Evolutionary conservation across 371 early-diverging fungal genomes (phyloP).

Genomic region (Mucor lusitanicus): DNA sequence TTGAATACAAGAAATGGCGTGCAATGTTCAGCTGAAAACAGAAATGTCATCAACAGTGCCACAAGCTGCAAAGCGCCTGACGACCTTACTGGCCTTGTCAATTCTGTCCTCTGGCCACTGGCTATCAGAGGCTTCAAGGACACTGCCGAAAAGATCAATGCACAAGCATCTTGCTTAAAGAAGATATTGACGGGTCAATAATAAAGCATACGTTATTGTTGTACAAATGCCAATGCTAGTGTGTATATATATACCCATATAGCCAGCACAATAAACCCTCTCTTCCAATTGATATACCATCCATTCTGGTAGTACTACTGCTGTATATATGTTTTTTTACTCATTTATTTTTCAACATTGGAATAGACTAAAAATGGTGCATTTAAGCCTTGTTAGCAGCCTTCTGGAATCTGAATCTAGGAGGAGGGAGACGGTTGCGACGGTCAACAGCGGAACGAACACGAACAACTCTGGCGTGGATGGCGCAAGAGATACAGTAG

Average conservation of each 20-base stretch:
- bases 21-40: not conserved
- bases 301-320: no score
- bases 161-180: not conserved
- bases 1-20: not conserved
- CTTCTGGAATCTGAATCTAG: conserved; percentile 81
- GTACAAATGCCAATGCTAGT: not conserved
- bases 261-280: not conserved
- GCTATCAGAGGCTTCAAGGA: not conserved
- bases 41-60: not conserved
- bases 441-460: conserved; percentile 92
- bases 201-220: not conserved
- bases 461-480: conserved; percentile 97
- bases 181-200: not conserved
- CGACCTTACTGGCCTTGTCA: not conserved
- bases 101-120: not conserved
- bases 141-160: not conserved
- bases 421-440: conserved; percentile 93
- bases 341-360: not conserved
- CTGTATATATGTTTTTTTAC: not conserved
- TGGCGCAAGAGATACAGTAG: conserved; percentile 99
- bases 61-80: not conserved
- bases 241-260: not conserved
- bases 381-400: conserved; percentile 36
- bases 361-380: not conserved
- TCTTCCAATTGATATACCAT: not conserved